Evolutionary conservation across 2,329 filamentous ascomycete species (phyloP).

Genomic region (Colletotrichum euphorbiae): DNA sequence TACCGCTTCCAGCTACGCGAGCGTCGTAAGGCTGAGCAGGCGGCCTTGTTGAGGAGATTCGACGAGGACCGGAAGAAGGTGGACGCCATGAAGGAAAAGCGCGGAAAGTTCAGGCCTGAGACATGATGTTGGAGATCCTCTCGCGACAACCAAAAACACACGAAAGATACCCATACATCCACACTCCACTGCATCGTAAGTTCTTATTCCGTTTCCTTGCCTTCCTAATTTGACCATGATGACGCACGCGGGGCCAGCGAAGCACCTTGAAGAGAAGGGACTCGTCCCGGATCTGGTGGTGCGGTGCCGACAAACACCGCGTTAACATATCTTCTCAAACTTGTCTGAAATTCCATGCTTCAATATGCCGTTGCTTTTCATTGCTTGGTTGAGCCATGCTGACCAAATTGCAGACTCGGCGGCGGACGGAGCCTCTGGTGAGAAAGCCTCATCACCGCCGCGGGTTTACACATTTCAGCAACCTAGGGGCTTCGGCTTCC

Average conservation of each 20-base stretch:
- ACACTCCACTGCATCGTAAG: constrained; percentile 38
- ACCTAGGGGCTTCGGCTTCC: not conserved
- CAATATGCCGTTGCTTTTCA: not conserved
- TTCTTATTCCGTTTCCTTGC: constrained; percentile 18
- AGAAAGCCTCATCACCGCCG: not conserved
- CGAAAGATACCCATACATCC: constrained; percentile 24
- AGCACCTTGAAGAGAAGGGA: constrained; percentile 42
- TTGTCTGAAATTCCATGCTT: constrained; percentile 61
- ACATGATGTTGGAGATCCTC: constrained; percentile 46
- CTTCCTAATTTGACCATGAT: constrained; percentile 52
- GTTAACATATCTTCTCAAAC: constrained; percentile 74
- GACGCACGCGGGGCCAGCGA: constrained; percentile 67
- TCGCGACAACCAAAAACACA: constrained; percentile 11
- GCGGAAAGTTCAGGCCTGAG: constrained; percentile 70
- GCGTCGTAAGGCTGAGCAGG: constrained; percentile 80
- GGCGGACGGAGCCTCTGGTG: not conserved
- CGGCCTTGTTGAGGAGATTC: constrained; percentile 76
- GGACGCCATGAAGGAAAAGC: constrained; percentile 75
- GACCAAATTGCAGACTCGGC: not conserved
- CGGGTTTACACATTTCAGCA: not conserved
- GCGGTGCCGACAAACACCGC: constrained; percentile 72
- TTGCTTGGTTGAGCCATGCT: not conserved
- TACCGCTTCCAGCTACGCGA: constrained; percentile 87
- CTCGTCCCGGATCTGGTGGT: constrained; percentile 44
- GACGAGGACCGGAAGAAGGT: constrained; percentile 81